A percentile compares a stretch with the other conserved stretches of the same genome.
phyloP scores from a whole-genome alignment of 331 rosid genomes.

The Acacia pycnantha region DNA sequence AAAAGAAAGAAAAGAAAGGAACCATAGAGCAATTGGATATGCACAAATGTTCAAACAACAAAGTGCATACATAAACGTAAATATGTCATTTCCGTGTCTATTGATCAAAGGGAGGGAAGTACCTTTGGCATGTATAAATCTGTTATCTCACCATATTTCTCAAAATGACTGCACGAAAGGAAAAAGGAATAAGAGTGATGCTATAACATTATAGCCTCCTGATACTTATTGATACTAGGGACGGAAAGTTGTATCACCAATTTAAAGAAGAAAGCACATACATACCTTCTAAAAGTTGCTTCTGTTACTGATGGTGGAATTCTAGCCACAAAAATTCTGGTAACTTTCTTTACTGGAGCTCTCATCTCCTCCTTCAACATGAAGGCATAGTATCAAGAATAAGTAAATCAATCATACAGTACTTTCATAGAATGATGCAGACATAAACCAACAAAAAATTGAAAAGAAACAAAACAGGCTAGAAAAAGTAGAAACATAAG shows the following conservation, averaged over 20 bases:
- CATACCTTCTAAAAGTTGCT: conserved; percentile 80
- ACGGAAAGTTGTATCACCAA: background rate
- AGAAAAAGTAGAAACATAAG: background rate
- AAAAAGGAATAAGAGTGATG: background rate
- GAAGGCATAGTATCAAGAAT: background rate
- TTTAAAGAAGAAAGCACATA: conserved; percentile 21
- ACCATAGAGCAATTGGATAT: background rate
- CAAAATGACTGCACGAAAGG: conserved; percentile 80
- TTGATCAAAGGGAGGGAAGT: background rate
- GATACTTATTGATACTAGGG: background rate
- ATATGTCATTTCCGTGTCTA: background rate
- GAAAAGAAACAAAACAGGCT: background rate
- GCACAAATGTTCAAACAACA: background rate
- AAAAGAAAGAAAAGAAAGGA: background rate
- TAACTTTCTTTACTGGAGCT: conserved; percentile 78
- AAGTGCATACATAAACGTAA: background rate
- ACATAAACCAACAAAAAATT: background rate
- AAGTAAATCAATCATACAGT: background rate
- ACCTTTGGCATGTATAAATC: conserved; percentile 99
- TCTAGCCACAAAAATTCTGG: conserved; percentile 93
- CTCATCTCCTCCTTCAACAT: conserved; percentile 95
- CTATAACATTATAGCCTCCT: conserved; percentile 8
- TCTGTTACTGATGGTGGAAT: conserved; percentile 89
- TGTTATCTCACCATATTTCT: conserved; percentile 90
- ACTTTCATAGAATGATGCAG: background rate